Base-by-base conservation (phyloP, 1,284 basidiomycete species). In the Rhodotorula sp. region DNA sequence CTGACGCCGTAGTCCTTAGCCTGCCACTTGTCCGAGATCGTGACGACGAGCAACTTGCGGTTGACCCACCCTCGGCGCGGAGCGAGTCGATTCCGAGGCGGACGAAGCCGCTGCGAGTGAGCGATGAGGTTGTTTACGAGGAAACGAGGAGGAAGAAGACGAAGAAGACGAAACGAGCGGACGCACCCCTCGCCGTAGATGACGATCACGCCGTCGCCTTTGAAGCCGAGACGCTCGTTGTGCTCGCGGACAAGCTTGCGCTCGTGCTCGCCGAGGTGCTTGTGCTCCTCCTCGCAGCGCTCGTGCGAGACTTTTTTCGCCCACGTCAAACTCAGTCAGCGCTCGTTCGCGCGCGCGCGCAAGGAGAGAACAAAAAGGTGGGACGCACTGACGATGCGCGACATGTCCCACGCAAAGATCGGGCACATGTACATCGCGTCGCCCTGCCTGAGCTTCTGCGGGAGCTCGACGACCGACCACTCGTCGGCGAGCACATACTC, bases 161-260 rank as follows among this genome's bases (percentile, higher is more conserved):
- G n/a, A n/a, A n/a, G n/a, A n/a, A n/a, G n/a, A n/a, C n/a, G n/a
- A n/a, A n/a, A n/a, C n/a, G n/a, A 18, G 18, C 1, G 47, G 26
- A 44, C 68, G 52, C 28, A 65, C 68, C 64, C 64, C 30, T 56
- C 46, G 51, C 68, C 68, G 47, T 62, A 69, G 37, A 69, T 61
- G 56, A 40, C 51, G 47, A 46, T 1, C 22, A 20, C 10, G 15
- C 64, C 64, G 4, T 60, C 56, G 37, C 64, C 68, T n/a, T 56
- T 53, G 40, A 65, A 65, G 44, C 64, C 64, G 26, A 56, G 30
- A 15, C 22, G 20, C 56, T 53, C 51, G 59, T 62, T 62, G 54
- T 59, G 37, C 57, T 60, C 52, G 16, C 52, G 51, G 26, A 51
- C 26, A 44, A 59, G 24, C 46, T 62, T 52, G 20, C 62, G 66